These are phyloP conservation scores for Ceriops tagal DNA, from an alignment of 345 rosid species.

Conservation along the genomic window DNA sequence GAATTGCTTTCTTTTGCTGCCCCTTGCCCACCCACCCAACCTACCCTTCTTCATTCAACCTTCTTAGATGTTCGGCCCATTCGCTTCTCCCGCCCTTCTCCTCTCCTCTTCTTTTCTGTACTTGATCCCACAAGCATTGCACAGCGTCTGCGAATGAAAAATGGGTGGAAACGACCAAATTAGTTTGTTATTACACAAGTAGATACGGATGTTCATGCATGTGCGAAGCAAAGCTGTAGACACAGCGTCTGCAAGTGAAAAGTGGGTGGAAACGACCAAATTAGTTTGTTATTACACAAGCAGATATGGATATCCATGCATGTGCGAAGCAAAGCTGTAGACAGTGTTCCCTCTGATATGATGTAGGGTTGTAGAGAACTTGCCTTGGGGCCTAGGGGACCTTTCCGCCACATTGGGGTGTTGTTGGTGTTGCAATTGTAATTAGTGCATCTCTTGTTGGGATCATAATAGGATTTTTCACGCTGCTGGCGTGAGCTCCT, in stretches of 20 bases:
- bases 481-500: slow-evolving; percentile 1
- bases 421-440: slow-evolving; percentile 28
- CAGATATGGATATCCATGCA: not conserved
- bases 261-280: not conserved
- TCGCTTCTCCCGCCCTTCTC: not conserved
- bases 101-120: slow-evolving; percentile 28
- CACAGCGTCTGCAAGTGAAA: slow-evolving; percentile 25
- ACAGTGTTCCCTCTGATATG: not conserved
- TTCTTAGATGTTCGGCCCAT: not conserved
- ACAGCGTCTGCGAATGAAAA: slow-evolving; percentile 24
- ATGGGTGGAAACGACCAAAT: not conserved
- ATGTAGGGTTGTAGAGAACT: not conserved
- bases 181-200: not conserved
- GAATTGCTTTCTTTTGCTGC: too few relatives aligned
- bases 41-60: not conserved
- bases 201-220: not conserved
- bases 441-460: slow-evolving; percentile 25
- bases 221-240: too few relatives aligned
- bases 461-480: not conserved
- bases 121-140: slow-evolving; percentile 44
- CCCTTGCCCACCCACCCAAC: too few relatives aligned
- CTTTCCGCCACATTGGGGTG: slow-evolving; percentile 47
- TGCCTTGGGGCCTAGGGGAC: slow-evolving; percentile 45
- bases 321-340: too few relatives aligned
- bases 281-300: not conserved